These are phyloP conservation scores for Zymoseptoria passerinii DNA, from an alignment of 2,329 filamentous ascomycete species.

Conservation along the genomic window DNA sequence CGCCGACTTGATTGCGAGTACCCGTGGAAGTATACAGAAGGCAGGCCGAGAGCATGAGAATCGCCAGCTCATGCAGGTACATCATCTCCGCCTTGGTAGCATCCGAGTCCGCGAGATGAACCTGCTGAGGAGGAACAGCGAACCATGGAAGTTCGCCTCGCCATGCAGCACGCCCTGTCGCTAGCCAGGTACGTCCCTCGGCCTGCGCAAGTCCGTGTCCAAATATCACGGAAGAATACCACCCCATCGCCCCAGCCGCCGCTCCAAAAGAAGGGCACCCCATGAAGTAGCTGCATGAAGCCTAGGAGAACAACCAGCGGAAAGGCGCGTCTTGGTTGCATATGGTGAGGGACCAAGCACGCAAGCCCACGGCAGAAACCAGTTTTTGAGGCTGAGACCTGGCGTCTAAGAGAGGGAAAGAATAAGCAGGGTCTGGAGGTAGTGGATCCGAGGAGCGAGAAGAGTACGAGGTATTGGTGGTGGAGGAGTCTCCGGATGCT, in stretches of 20 bases:
- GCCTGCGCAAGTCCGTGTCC: neutral
- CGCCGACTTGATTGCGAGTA: neutral
- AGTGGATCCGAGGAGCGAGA: neutral
- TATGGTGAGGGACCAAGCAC: neutral
- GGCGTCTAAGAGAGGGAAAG: neutral
- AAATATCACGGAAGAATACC: neutral
- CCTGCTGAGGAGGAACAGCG: neutral
- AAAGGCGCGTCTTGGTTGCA: neutral
- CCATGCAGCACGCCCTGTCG: neutral
- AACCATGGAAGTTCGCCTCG: neutral
- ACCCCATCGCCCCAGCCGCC: neutral
- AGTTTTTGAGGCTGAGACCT: neutral
- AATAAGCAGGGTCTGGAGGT: neutral
- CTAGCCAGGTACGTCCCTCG: neutral
- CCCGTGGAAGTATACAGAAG: neutral
- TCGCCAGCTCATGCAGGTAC: neutral
- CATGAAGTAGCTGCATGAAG: neutral
- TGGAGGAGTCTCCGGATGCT: neutral
- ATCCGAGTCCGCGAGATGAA: neutral
- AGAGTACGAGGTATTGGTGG: neutral
- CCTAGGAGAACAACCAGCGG: neutral
- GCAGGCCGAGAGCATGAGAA: neutral
- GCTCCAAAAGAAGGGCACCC: neutral
- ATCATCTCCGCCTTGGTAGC: neutral
- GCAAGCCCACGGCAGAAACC: neutral